Evolutionary conservation across 768 basidiomycete species (phyloP).

Genomic region (Collybia mongolica): DNA sequence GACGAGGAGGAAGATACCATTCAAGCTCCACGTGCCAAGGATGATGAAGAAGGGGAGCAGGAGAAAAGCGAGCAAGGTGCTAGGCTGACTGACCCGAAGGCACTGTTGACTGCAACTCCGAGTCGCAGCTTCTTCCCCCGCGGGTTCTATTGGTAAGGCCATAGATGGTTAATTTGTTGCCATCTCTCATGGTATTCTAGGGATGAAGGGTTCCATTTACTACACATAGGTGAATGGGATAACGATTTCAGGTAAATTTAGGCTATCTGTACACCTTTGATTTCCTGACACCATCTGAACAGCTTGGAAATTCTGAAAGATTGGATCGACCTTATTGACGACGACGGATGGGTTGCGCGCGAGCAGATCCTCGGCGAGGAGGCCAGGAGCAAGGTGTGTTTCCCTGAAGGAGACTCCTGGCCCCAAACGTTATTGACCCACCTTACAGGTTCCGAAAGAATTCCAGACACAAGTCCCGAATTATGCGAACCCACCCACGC

Average conservation of each 20-base stretch:
- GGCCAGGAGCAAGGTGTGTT: constrained; percentile 82
- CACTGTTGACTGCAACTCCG: constrained; percentile 88
- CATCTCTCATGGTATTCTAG: constrained; percentile 34
- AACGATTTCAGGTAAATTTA: constrained; percentile 69
- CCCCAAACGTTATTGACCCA: neutral
- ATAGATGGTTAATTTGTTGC: neutral
- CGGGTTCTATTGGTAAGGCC: constrained; percentile 89
- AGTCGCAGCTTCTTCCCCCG: constrained; percentile 97
- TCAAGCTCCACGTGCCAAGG: constrained; percentile 22
- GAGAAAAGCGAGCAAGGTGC: constrained; percentile 46
- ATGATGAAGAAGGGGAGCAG: constrained; percentile 32
- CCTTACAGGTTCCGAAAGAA: constrained; percentile 71
- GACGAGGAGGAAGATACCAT: constrained; percentile 60
- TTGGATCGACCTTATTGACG: constrained; percentile 91
- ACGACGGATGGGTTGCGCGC: constrained; percentile 93
- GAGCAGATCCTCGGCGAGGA: constrained; percentile 98
- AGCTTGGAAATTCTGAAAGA: constrained; percentile 87
- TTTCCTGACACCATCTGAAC: neutral
- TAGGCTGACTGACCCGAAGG: constrained; percentile 68
- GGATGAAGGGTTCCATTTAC: constrained; percentile 97
- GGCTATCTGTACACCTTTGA: neutral
- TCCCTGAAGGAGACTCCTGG: too few species aligned
- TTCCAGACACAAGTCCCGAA: constrained; percentile 94
- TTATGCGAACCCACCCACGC: constrained; percentile 93
- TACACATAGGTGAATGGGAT: constrained; percentile 92